phyloP scores from a whole-genome alignment of 257 asterid species.

The Solanum neorickii region DNA sequence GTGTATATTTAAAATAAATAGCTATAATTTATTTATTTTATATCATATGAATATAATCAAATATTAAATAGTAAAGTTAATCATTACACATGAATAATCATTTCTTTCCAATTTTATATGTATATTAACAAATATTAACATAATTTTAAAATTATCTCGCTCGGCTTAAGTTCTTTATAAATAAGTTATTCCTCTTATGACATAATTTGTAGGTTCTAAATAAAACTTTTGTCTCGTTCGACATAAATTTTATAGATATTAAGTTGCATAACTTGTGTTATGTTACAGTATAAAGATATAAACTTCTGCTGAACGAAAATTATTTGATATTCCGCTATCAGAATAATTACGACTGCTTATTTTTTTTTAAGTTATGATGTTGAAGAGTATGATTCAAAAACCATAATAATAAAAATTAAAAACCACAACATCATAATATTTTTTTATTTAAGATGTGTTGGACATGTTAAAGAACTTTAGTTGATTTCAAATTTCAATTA shows the following conservation, averaged over 20 bases:
- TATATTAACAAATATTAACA: too few species aligned
- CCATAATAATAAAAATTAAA: not conserved
- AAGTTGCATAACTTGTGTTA: not conserved
- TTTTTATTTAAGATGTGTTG: too few species aligned
- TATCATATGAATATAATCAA: too few species aligned
- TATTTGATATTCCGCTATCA: not conserved
- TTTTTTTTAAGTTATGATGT: not conserved
- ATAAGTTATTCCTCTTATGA: too few species aligned
- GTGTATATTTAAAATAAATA: too few species aligned
- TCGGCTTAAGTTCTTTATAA: not conserved
- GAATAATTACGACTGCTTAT: not conserved
- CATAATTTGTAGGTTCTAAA: not conserved
- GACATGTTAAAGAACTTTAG: not conserved
- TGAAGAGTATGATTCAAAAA: not conserved
- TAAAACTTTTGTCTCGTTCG: not conserved
- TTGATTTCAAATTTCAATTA: too few species aligned
- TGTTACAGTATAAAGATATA: not conserved
- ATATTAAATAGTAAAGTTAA: too few species aligned
- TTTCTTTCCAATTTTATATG: too few species aligned
- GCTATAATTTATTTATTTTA: too few species aligned
- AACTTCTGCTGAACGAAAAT: not conserved
- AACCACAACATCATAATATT: not conserved
- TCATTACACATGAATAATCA: too few species aligned
- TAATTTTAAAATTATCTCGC: too few species aligned
- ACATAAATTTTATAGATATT: not conserved